Base-by-base conservation (phyloP, 1,139 yeast genomes). In the Blastobotrys apis region DNA sequence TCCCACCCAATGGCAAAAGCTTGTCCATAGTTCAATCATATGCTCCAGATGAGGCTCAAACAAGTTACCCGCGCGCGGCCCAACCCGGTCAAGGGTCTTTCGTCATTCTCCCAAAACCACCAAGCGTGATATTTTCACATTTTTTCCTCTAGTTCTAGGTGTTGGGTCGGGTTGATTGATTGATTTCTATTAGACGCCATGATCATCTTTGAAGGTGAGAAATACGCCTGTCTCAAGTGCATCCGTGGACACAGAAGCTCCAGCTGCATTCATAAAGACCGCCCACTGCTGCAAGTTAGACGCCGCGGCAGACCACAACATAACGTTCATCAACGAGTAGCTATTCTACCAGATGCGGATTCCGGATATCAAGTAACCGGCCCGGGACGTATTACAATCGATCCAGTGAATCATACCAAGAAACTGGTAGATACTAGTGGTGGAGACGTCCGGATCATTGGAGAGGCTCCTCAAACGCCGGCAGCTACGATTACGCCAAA, bases 171-270 rank as follows among this genome's bases (percentile, higher is more conserved):
- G n/a, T n/a, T n/a, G n/a, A n/a, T n/a, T n/a, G n/a, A n/a, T n/a
- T n/a, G n/a, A n/a, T n/a, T n/a, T n/a, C n/a, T n/a, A n/a, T n/a
- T n/a, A n/a, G n/a, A 22, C 3, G 35, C 25, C 27, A 90, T 92
- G 97, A 87, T 92, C 47, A 69, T 87, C 40, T 86, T 84, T 56
- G 87, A 85, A 52, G 86, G 85, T 33, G 83, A 77, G 56, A 86
- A 92, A 59, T 85, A 85, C 62, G 88, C 96, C n/a, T 92, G 69
- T 46, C 41, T 65, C 29, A 61, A 55, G 39, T 92, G 98, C 61
- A 87, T 92, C 33, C 72, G 97, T 36, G 97, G 97, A 17, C 98
- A 92, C 62, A 68, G 98, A 36, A 84, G 96, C 3, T 81, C 94
- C 2, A 78, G 82, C 45, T 92, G 98, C 63, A 78, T 78, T 47